Conservation (phyloP, 768 basidiomycete genomes). For the Termitomyces sp. region DNA sequence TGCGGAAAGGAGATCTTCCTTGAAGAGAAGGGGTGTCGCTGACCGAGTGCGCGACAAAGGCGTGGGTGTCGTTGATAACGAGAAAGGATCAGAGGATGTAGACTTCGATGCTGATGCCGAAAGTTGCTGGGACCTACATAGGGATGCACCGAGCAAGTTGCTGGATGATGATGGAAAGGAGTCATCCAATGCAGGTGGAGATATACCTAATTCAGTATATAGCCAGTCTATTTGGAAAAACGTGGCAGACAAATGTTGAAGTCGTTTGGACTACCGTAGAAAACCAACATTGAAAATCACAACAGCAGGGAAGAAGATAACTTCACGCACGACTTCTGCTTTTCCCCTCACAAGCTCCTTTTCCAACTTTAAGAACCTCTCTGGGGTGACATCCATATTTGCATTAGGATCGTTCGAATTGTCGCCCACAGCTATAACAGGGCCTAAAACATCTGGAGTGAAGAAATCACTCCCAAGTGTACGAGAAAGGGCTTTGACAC, state of each 20-base stretch:
- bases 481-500: slow-evolving; percentile 54
- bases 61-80: slow-evolving; percentile 51
- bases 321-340: slow-evolving; percentile 69
- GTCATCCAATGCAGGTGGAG: slow-evolving; percentile 54
- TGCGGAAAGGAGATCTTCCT: slow-evolving; percentile 22
- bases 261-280: slow-evolving; percentile 54
- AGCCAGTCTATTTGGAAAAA: slow-evolving; percentile 82
- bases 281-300: background rate
- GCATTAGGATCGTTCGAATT: slow-evolving; percentile 30
- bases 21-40: slow-evolving; percentile 34
- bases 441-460: slow-evolving; percentile 49
- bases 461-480: slow-evolving; percentile 63
- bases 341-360: slow-evolving; percentile 84
- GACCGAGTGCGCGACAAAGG: slow-evolving; percentile 38
- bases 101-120: slow-evolving; percentile 31
- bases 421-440: slow-evolving; percentile 40
- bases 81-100: slow-evolving; percentile 43
- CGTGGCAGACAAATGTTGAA: slow-evolving; percentile 55
- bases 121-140: slow-evolving; percentile 27
- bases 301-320: background rate
- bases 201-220: slow-evolving; percentile 76
- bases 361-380: slow-evolving; percentile 77
- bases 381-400: slow-evolving; percentile 72
- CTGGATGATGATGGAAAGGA: slow-evolving; percentile 28
- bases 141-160: slow-evolving; percentile 19